A percentile compares a stretch with the other conserved stretches of the same genome.
Conservation (phyloP, 2,329 filamentous ascomycete species). For the Hawksworthiomyces lignivorus region DNA sequence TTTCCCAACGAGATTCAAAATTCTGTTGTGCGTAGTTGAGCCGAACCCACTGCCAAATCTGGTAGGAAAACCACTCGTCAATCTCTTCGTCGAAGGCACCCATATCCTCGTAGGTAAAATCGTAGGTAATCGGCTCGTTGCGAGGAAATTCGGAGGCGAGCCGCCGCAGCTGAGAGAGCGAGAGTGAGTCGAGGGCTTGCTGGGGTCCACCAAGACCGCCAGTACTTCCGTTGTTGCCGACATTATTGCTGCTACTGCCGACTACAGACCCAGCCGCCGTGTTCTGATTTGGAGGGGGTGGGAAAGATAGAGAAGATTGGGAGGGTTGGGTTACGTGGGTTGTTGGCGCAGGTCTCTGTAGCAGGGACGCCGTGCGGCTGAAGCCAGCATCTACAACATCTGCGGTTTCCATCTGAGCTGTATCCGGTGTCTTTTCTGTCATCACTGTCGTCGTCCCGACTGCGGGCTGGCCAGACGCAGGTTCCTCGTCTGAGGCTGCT, state of each 20-base stretch:
- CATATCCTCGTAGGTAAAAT: slow-evolving; percentile 72
- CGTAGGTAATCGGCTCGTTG: slow-evolving; percentile 66
- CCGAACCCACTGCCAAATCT: slow-evolving; percentile 74
- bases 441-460: no score
- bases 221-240: neutral
- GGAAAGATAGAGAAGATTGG: neutral
- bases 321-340: no score
- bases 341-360: no score
- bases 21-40: slow-evolving; percentile 66
- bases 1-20: slow-evolving; percentile 70
- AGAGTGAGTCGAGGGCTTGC: slow-evolving; percentile 58
- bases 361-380: no score
- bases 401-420: no score
- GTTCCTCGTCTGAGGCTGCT: no score
- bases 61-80: slow-evolving; percentile 96
- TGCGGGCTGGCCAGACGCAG: no score
- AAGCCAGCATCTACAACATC: no score
- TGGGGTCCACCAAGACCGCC: slow-evolving; percentile 4
- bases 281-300: slow-evolving; percentile 2
- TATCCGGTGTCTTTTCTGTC: no score
- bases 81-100: slow-evolving; percentile 77
- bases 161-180: slow-evolving; percentile 63
- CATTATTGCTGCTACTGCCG: neutral
- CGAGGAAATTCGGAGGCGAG: slow-evolving; percentile 68
- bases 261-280: neutral